Evolutionary conservation across 2,329 filamentous ascomycete genomes (phyloP).

Genomic region (Colletotrichum kahawae): DNA sequence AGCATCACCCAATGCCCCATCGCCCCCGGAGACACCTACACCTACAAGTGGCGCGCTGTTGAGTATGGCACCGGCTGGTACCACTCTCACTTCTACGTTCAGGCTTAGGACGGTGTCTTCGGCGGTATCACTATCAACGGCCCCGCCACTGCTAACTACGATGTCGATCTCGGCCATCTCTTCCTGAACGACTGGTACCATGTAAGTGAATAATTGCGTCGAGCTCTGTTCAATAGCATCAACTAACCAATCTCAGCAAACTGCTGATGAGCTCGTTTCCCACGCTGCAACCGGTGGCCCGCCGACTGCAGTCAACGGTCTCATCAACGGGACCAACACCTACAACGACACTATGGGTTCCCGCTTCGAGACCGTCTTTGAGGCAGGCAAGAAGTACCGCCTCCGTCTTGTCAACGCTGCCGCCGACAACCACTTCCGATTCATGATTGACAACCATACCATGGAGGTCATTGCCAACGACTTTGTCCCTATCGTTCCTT

Average conservation of each 20-base stretch:
- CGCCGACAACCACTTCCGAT: constrained; percentile 49
- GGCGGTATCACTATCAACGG: constrained; percentile 68
- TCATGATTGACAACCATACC: constrained; percentile 60
- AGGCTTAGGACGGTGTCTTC: constrained; percentile 59
- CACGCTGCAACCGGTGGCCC: constrained; percentile 33
- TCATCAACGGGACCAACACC: constrained; percentile 49
- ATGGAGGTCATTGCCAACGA: constrained; percentile 64
- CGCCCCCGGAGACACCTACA: constrained; percentile 54
- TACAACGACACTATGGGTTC: constrained; percentile 37
- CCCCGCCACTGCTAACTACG: constrained; percentile 62
- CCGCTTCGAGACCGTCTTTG: constrained; percentile 42
- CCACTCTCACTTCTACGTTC: constrained; percentile 61
- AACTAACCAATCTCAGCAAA: constrained; percentile 21
- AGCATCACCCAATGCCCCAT: constrained; percentile 55
- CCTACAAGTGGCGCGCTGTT: constrained; percentile 62
- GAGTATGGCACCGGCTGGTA: constrained; percentile 64
- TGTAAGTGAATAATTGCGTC: neutral
- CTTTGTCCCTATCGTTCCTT: constrained; percentile 63
- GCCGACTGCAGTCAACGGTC: constrained; percentile 47
- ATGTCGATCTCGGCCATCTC: constrained; percentile 66
- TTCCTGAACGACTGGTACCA: constrained; percentile 66
- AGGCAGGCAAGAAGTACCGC: constrained; percentile 47
- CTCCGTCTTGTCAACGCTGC: constrained; percentile 54
- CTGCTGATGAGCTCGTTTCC: constrained; percentile 41
- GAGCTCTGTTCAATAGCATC: neutral